These are phyloP conservation scores for Penicillium hordei DNA, from an alignment of 2,329 filamentous ascomycete species.

Conservation along the genomic window DNA sequence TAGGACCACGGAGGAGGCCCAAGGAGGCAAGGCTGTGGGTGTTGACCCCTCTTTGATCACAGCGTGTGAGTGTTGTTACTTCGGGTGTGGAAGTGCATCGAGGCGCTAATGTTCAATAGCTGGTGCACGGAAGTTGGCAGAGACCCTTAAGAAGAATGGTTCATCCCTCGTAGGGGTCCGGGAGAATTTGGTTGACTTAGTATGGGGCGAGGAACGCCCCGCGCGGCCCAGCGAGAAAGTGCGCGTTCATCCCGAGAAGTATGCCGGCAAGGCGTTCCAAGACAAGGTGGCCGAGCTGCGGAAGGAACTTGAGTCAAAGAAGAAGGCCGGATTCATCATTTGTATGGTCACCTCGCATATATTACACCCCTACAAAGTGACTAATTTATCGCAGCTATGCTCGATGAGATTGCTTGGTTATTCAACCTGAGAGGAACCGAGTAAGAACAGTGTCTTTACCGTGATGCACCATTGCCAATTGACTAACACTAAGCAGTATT, in stretches of 20 bases:
- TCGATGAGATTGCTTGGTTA: slow-evolving; percentile 98
- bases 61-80: slow-evolving; percentile 48
- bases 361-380: neutral
- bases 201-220: slow-evolving; percentile 80
- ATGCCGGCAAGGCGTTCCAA: slow-evolving; percentile 77
- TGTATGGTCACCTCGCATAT: slow-evolving; percentile 46
- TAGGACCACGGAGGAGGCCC: slow-evolving; percentile 74
- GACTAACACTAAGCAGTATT: slow-evolving; percentile 55
- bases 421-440: slow-evolving; percentile 94
- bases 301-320: slow-evolving; percentile 90
- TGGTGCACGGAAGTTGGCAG: slow-evolving; percentile 71
- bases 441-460: slow-evolving; percentile 39
- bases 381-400: slow-evolving; percentile 59
- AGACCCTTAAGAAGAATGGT: slow-evolving; percentile 84
- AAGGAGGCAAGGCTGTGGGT: slow-evolving; percentile 81
- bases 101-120: slow-evolving; percentile 37
- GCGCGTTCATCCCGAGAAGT: slow-evolving; percentile 68
- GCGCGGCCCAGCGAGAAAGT: slow-evolving; percentile 73
- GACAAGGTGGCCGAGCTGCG: slow-evolving; percentile 82
- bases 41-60: slow-evolving; percentile 89
- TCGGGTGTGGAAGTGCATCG: neutral
- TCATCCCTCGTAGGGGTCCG: slow-evolving; percentile 71
- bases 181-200: slow-evolving; percentile 82
- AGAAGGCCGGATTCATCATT: slow-evolving; percentile 80
- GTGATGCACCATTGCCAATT: neutral